Evolutionary conservation across 371 early-diverging fungal species (phyloP), one percentile per base, ranked within the genome.

Genomic region (Dentiscutata heterogama): DNA sequence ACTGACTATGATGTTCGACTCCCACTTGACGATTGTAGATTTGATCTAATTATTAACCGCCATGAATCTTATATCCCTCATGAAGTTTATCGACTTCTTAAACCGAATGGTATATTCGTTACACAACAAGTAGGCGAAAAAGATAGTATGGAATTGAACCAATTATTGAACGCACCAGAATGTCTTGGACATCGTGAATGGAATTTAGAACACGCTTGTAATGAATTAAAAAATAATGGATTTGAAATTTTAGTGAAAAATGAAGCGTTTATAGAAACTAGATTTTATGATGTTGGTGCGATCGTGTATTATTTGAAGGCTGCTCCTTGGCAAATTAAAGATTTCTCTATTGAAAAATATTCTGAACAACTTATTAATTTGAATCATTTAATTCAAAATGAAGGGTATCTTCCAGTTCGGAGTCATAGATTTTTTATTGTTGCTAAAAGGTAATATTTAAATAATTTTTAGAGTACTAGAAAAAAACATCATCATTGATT

Each of bases 261-360:
- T 14, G 61, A 80, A 65, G 83, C 74, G 63, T 80, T 61, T 39
- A 63, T 82, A 29, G 70, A 81, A 22, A 81, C 81, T 20, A 83
- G 83, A 71, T 84, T 84, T 65, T 81, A 81, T 77, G 84, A 84
- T 73, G 83, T 84, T 20, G 84, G 84, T 14, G 84, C 84, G 13
- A 71, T 84, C 22, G 71, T 84, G 29, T 78, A 83, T 51, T 84
- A 72, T 51, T 68, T 84, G 58, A 82, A 81, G 72, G 83, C 80
- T 27, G 67, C 81, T n/a, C 82, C 83, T 46, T 84, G 84, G 82
- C 71, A 83, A 35, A 78, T 84, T 11, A 81, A 82, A 27, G 84
- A 73, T 14, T 84, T 84, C 25, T 73, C 84, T 3, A 81, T 84
- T 20, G 84, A 84, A 71, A 84, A 84, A 65, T 84, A 83, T 63